Percentiles rank a stretch among this genome's conserved stretches.
phyloP scores from a whole-genome alignment of 768 basidiomycete genomes.

The Scleroderma bovista region DNA sequence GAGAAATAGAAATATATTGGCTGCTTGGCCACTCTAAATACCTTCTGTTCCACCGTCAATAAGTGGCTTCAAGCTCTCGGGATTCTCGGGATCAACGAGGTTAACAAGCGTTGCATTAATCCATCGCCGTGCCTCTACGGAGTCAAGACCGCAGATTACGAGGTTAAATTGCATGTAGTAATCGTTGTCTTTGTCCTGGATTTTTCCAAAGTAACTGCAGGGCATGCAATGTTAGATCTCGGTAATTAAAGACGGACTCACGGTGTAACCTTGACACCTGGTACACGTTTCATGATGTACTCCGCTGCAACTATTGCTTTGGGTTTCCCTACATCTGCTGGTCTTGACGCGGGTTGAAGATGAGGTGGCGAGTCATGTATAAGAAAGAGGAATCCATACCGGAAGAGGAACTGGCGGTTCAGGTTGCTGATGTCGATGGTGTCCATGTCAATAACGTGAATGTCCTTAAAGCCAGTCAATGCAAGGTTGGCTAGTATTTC shows the following conservation, averaged over 20 bases:
- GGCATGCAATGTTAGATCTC: conserved; percentile 6
- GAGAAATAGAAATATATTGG: neutral
- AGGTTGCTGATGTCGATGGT: conserved; percentile 99
- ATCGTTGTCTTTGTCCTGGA: conserved; percentile 93
- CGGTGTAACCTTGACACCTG: conserved; percentile 96
- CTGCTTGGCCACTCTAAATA: neutral
- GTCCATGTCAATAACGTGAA: conserved; percentile 99
- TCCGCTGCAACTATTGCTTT: conserved; percentile 95
- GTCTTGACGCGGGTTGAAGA: conserved; percentile 37
- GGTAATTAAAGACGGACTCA: conserved; percentile 38
- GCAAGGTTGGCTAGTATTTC: conserved; percentile 97
- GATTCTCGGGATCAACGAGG: conserved; percentile 87
- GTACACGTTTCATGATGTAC: conserved; percentile 94
- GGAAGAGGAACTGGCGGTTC: conserved; percentile 96
- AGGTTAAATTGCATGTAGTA: conserved; percentile 98
- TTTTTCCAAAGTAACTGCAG: conserved; percentile 88
- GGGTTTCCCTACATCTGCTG: conserved; percentile 86
- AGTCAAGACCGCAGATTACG: conserved; percentile 95
- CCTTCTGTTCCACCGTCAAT: conserved; percentile 99
- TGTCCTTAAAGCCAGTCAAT: conserved; percentile 93
- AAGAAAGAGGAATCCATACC: conserved; percentile 42
- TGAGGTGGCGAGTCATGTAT: neutral
- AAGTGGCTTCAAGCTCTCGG: conserved; percentile 90
- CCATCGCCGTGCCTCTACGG: conserved; percentile 96
- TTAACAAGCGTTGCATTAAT: conserved; percentile 97